These are phyloP conservation scores for Sarocladium strictum DNA, from an alignment of 2,329 filamentous ascomycete genomes.

Conservation along the genomic window DNA sequence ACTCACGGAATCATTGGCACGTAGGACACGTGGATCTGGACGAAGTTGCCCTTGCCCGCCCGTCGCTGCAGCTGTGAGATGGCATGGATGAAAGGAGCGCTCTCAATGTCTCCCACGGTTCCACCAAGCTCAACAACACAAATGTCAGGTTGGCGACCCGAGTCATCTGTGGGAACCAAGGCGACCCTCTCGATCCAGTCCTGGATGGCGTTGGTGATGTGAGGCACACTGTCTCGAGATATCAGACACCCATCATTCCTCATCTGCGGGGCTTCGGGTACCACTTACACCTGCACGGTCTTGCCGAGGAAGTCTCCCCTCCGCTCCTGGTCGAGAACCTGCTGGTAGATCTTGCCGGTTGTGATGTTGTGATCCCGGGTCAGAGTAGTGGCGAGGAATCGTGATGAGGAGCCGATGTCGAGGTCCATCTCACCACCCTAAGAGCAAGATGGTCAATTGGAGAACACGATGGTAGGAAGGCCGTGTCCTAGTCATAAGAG, in stretches of 20 bases:
- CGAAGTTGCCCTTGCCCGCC: conserved; percentile 71
- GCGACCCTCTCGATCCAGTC: conserved; percentile 89
- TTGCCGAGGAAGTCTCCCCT: conserved; percentile 75
- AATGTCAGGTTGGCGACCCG: conserved; percentile 76
- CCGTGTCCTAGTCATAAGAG: background rate
- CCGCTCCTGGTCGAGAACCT: conserved; percentile 62
- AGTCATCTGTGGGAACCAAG: conserved; percentile 79
- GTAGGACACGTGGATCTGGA: conserved; percentile 84
- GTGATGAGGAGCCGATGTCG: conserved; percentile 53
- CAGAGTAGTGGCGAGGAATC: conserved; percentile 66
- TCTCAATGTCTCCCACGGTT: conserved; percentile 73
- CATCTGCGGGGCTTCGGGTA: background rate
- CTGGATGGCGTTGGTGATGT: conserved; percentile 86
- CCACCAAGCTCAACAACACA: conserved; percentile 63
- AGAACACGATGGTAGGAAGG: background rate
- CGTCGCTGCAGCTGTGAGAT: conserved; percentile 64
- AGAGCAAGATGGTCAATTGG: background rate
- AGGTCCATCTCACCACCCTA: conserved; percentile 34
- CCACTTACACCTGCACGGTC: conserved; percentile 66
- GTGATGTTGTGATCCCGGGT: conserved; percentile 92
- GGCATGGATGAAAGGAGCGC: conserved; percentile 81
- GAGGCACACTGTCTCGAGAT: conserved; percentile 54
- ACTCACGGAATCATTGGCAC: conserved; percentile 55
- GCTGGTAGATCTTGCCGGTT: conserved; percentile 90
- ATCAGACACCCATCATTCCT: background rate